Conservation (phyloP, 1,284 basidiomycete genomes). For the Cutaneotrichosporon mucoides region DNA sequence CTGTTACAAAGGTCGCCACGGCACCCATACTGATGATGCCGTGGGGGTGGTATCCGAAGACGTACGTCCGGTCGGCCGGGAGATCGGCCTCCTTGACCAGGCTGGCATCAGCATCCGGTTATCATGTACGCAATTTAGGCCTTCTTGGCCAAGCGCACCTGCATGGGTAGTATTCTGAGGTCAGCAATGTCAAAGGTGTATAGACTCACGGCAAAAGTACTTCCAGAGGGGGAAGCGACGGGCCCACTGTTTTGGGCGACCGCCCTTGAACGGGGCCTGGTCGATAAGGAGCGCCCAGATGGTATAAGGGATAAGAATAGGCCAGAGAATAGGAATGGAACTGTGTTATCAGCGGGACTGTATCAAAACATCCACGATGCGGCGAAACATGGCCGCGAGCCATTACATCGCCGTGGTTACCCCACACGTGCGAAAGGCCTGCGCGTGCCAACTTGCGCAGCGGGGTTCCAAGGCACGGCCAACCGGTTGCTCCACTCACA, state of each 20-base stretch:
- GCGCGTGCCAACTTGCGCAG: too few relatives aligned
- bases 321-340: conserved; percentile 85
- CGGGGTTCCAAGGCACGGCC: too few relatives aligned
- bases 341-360: conserved; percentile 50
- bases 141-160: neutral
- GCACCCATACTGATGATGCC: conserved; percentile 90
- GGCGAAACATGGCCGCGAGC: too few relatives aligned
- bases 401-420: too few relatives aligned
- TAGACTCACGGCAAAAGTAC: conserved; percentile 44
- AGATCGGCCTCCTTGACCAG: conserved; percentile 69
- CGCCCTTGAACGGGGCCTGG: conserved; percentile 70
- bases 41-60: conserved; percentile 97
- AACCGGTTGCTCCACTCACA: conserved; percentile 55
- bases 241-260: conserved; percentile 72
- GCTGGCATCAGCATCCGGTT: conserved; percentile 6
- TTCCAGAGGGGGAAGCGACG: conserved; percentile 69
- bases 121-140: too few relatives aligned
- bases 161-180: conserved; percentile 36
- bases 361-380: too few relatives aligned
- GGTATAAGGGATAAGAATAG: conserved; percentile 72
- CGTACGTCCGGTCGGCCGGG: conserved; percentile 82
- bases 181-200: too few relatives aligned
- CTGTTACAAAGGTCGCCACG: conserved; percentile 87
- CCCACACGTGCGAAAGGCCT: neutral
- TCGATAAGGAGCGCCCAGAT: conserved; percentile 75